phyloP scores from a whole-genome alignment of 306 rosid species.

The Abrus pulchellus region DNA sequence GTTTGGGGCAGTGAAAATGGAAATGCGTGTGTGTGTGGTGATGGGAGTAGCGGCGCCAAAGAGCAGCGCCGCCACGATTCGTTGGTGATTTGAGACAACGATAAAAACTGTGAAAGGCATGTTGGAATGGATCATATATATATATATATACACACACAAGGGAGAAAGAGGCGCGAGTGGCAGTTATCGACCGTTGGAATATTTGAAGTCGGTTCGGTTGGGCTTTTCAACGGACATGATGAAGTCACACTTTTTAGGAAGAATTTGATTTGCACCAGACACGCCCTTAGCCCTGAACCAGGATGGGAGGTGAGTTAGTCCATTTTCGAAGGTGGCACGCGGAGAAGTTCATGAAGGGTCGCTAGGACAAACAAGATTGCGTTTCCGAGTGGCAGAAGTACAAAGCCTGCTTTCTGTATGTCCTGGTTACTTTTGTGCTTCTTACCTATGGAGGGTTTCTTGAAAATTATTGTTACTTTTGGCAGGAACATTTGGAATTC shows the following conservation, averaged over 20 bases:
- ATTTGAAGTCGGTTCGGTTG: background rate
- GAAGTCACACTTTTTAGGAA: no score
- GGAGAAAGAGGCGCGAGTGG: constrained; percentile 47
- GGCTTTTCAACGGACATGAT: no score
- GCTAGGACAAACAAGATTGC: constrained; percentile 78
- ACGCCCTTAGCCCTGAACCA: no score
- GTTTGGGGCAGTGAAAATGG: background rate
- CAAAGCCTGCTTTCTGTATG: constrained; percentile 83
- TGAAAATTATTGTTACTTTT: background rate
- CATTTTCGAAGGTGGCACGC: constrained; percentile 70
- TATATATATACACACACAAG: no score
- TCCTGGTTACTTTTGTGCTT: background rate
- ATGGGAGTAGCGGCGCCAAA: constrained; percentile 52
- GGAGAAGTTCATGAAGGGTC: constrained; percentile 79
- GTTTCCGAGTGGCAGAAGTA: constrained; percentile 82
- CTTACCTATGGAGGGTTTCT: background rate
- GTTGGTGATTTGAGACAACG: background rate
- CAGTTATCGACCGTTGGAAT: constrained; percentile 58
- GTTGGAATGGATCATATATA: background rate
- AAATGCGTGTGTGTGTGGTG: background rate
- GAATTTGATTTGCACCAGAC: no score
- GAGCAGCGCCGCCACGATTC: constrained; percentile 47
- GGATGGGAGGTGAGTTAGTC: background rate
- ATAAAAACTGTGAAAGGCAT: background rate
- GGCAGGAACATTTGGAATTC: constrained; percentile 70